phyloP scores from a whole-genome alignment of 2,329 filamentous ascomycete species.

The Cadophora malorum region DNA sequence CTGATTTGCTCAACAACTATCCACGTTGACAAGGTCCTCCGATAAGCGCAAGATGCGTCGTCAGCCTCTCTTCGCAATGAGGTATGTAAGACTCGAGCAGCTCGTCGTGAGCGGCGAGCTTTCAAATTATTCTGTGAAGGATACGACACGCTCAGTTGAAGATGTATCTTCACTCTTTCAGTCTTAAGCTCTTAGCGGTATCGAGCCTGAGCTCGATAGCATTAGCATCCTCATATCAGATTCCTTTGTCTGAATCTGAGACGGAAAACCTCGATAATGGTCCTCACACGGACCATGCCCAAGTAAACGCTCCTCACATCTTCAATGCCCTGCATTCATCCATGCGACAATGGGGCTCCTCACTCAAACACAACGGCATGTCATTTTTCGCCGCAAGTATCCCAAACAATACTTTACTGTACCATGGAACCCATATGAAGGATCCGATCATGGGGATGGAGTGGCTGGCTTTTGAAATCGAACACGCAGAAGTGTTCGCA shows the following conservation, averaged over 20 bases:
- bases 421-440: constrained; percentile 63
- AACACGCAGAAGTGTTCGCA: constrained; percentile 74
- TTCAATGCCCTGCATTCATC: constrained; percentile 78
- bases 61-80: neutral
- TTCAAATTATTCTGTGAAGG: neutral
- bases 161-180: neutral
- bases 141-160: neutral
- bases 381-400: constrained; percentile 71
- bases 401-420: constrained; percentile 68
- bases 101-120: neutral
- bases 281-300: constrained; percentile 22
- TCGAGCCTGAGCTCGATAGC: constrained; percentile 1
- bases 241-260: neutral
- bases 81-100: neutral
- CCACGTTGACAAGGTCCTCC: constrained; percentile 1
- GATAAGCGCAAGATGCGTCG: constrained; percentile 14
- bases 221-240: constrained; percentile 1
- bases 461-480: constrained; percentile 80
- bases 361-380: constrained; percentile 78
- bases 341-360: constrained; percentile 76
- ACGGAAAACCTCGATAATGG: constrained; percentile 4
- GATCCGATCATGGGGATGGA: constrained; percentile 61
- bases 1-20: constrained; percentile 1
- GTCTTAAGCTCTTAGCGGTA: neutral
- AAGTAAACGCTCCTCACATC: constrained; percentile 64